phyloP scores from a whole-genome alignment of 495 filamentous ascomycete species.

The Penicillium macrosclerotiorum region DNA sequence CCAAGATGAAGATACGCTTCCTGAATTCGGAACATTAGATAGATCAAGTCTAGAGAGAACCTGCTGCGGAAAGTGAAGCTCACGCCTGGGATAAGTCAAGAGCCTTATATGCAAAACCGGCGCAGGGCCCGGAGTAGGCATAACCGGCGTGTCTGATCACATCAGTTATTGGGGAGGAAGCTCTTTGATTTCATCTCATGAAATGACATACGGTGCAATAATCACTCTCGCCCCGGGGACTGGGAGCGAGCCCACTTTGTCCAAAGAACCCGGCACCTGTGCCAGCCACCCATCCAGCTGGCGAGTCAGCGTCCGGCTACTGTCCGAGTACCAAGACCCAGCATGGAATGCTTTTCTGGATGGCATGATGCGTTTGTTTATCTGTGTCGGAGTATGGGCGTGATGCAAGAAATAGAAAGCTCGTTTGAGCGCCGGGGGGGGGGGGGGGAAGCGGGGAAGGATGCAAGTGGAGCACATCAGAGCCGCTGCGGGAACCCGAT shows the following conservation, averaged over 20 bases:
- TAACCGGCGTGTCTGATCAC: conserved; percentile 84
- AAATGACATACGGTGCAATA: conserved; percentile 82
- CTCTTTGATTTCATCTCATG: not conserved
- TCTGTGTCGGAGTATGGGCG: not conserved
- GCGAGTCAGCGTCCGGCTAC: conserved; percentile 53
- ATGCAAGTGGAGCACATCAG: conserved; percentile 15
- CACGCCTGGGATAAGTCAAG: conserved; percentile 81
- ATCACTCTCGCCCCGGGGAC: conserved; percentile 78
- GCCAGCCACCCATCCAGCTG: conserved; percentile 81
- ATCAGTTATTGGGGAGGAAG: not conserved
- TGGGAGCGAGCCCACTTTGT: conserved; percentile 60
- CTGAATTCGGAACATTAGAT: conserved; percentile 34
- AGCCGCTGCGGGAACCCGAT: conserved; percentile 21
- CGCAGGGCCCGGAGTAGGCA: conserved; percentile 89
- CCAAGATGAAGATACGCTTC: conserved; percentile 90
- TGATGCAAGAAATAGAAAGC: conserved; percentile 5
- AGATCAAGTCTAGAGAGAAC: not conserved
- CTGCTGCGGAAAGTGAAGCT: conserved; percentile 13
- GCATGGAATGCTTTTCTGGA: conserved; percentile 67
- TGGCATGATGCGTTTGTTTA: conserved; percentile 42
- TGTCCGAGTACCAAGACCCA: conserved; percentile 83
- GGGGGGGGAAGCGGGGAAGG: conserved; percentile 28
- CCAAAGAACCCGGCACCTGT: conserved; percentile 63
- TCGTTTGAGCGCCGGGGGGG: conserved; percentile 3
- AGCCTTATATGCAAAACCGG: conserved; percentile 91